Evolutionary conservation across 1,284 basidiomycete genomes (phyloP).

Genomic region (Ganoderma leucocontextum): DNA sequence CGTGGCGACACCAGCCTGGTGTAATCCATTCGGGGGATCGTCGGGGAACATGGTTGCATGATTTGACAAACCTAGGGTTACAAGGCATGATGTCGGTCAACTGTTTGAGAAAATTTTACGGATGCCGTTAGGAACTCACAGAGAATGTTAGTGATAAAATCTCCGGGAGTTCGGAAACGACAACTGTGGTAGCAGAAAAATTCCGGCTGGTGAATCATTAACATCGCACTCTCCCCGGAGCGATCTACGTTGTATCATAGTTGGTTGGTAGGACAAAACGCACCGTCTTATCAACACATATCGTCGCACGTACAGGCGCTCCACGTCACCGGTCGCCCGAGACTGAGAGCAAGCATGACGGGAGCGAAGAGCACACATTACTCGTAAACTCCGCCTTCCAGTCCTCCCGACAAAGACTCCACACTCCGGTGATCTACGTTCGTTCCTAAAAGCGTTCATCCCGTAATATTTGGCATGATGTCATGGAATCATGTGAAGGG

Average conservation of each 20-base stretch:
- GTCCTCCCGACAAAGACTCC: neutral
- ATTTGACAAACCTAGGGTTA: no score
- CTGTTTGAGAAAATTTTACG: no score
- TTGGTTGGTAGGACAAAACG: neutral
- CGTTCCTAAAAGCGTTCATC: neutral
- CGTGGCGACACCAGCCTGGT: no score
- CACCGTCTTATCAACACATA: neutral
- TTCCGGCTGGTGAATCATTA: neutral
- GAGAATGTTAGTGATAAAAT: no score
- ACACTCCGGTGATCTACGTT: neutral
- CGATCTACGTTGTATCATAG: neutral
- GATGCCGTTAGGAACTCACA: no score
- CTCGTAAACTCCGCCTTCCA: neutral
- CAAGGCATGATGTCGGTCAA: no score
- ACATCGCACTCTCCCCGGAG: neutral
- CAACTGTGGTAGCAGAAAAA: no score
- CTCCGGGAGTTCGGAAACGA: no score
- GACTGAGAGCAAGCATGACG: neutral
- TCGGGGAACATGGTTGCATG: no score
- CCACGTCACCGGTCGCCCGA: neutral
- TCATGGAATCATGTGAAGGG: neutral
- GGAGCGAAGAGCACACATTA: neutral
- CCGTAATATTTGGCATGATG: neutral
- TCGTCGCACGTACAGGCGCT: neutral
- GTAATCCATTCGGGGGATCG: no score